Evolutionary conservation across 805 yeast genomes (phyloP).

Genomic region (Monosporozyma aerobia): DNA sequence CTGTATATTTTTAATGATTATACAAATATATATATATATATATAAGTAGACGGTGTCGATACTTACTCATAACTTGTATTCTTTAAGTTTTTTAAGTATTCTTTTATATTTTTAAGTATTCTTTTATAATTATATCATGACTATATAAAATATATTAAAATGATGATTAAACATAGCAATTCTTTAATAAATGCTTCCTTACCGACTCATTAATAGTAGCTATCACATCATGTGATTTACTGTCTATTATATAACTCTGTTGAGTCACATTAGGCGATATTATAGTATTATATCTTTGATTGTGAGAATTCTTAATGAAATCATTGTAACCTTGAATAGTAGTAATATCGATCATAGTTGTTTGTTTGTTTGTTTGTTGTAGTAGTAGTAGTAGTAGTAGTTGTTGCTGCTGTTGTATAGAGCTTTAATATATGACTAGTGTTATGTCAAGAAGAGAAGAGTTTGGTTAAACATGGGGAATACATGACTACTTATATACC

Average conservation of each 20-base stretch:
- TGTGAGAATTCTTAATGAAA: neutral
- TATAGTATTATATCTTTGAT: neutral
- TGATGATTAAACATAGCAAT: neutral
- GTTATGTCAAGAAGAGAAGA: neutral
- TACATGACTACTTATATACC: too few species aligned
- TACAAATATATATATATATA: too few species aligned
- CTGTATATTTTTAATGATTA: too few species aligned
- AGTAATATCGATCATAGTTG: constrained; percentile 3
- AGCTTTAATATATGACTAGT: too few species aligned
- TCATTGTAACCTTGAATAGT: constrained; percentile 4
- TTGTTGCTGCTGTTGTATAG: too few species aligned
- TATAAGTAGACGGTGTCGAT: too few species aligned
- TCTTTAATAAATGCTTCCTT: neutral
- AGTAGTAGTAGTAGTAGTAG: neutral
- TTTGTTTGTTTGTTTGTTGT: neutral
- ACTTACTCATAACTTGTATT: too few species aligned
- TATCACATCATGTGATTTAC: neutral
- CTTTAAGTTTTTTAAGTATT: too few species aligned
- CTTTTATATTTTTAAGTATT: too few species aligned
- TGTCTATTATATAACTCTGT: constrained; percentile 4
- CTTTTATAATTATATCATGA: too few species aligned
- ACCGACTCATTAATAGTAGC: constrained; percentile 2
- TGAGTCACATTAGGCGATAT: neutral
- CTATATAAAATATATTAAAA: too few species aligned
- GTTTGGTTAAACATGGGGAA: too few species aligned